Conservation (phyloP, 306 rosid species). For the Glycine soja region DNA sequence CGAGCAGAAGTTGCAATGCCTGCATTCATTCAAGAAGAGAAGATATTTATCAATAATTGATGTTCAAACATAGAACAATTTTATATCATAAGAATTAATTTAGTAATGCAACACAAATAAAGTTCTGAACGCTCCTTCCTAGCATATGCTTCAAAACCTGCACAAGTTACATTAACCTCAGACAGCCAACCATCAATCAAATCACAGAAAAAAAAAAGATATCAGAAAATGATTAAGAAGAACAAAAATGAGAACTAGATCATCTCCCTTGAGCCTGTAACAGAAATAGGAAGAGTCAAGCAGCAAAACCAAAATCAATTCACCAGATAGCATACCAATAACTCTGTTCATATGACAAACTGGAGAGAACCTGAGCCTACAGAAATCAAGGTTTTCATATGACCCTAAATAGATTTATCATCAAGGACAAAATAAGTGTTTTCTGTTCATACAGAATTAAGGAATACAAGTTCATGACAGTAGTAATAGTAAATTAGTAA, state of each 20-base stretch:
- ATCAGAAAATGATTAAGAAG: constrained; percentile 34
- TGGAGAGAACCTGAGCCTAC: constrained; percentile 42
- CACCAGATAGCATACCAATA: constrained; percentile 42
- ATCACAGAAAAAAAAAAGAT: constrained; percentile 39
- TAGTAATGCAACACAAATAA: constrained; percentile 42
- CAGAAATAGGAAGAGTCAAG: constrained; percentile 39
- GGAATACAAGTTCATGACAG: constrained; percentile 25
- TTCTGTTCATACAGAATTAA: constrained; percentile 11
- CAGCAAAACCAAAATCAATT: constrained; percentile 40
- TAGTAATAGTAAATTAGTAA: constrained; percentile 1
- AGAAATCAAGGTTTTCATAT: constrained; percentile 40
- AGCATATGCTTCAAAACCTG: constrained; percentile 73
- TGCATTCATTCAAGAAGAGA: constrained; percentile 42
- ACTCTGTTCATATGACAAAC: constrained; percentile 41
- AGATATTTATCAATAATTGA: constrained; percentile 48
- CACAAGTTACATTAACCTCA: constrained; percentile 64
- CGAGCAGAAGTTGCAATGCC: background rate
- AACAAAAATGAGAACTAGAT: constrained; percentile 43
- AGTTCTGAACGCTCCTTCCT: constrained; percentile 52
- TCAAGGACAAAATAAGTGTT: constrained; percentile 9
- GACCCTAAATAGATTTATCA: constrained; percentile 42
- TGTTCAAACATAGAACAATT: constrained; percentile 25
- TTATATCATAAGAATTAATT: constrained; percentile 34
- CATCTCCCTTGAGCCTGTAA: constrained; percentile 63
- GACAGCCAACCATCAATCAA: constrained; percentile 46